Evolutionary conservation across 2,329 filamentous ascomycete genomes (phyloP).

Genomic region (Colletotrichum ledebouriae): DNA sequence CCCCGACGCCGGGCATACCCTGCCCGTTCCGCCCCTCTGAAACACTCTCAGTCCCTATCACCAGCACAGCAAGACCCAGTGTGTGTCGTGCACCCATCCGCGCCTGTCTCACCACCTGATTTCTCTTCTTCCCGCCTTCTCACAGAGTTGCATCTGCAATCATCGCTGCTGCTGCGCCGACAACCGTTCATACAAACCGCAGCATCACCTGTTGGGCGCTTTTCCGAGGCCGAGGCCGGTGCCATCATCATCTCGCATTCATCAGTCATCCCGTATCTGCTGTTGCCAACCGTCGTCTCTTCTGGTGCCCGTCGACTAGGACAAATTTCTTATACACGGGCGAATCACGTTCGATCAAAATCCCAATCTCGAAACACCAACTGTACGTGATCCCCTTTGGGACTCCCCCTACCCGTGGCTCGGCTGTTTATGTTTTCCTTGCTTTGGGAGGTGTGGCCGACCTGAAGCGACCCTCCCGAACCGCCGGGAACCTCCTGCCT

Average conservation of each 20-base stretch:
- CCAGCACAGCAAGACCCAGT: slow-evolving; percentile 38
- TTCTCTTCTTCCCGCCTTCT: slow-evolving; percentile 26
- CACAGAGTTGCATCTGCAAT: slow-evolving; percentile 25
- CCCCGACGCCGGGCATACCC: slow-evolving; percentile 43
- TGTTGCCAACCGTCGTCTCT: slow-evolving; percentile 16
- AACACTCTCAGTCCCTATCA: slow-evolving; percentile 51
- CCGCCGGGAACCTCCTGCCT: slow-evolving; percentile 44
- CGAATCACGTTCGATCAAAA: slow-evolving; percentile 45
- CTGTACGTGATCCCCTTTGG: slow-evolving; percentile 56
- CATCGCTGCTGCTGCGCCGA: slow-evolving; percentile 23
- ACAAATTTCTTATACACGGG: slow-evolving; percentile 38
- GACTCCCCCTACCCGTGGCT: slow-evolving; percentile 50
- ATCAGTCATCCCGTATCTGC: slow-evolving; percentile 12
- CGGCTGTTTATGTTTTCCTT: slow-evolving; percentile 50
- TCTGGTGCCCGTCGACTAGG: slow-evolving; percentile 28
- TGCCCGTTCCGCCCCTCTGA: slow-evolving; percentile 54
- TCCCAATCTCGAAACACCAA: slow-evolving; percentile 57
- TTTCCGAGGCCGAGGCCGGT: slow-evolving; percentile 26
- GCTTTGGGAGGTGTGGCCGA: slow-evolving; percentile 44
- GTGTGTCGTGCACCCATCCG: slow-evolving; percentile 40
- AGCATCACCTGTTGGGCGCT: slow-evolving; percentile 9
- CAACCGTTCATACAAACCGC: slow-evolving; percentile 16
- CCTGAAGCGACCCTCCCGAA: slow-evolving; percentile 46
- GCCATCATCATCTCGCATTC: slow-evolving; percentile 28
- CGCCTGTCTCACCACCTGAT: slow-evolving; percentile 34